phyloP scores from a whole-genome alignment of 495 filamentous ascomycete genomes.

The Umbilicaria muhlenbergii region DNA sequence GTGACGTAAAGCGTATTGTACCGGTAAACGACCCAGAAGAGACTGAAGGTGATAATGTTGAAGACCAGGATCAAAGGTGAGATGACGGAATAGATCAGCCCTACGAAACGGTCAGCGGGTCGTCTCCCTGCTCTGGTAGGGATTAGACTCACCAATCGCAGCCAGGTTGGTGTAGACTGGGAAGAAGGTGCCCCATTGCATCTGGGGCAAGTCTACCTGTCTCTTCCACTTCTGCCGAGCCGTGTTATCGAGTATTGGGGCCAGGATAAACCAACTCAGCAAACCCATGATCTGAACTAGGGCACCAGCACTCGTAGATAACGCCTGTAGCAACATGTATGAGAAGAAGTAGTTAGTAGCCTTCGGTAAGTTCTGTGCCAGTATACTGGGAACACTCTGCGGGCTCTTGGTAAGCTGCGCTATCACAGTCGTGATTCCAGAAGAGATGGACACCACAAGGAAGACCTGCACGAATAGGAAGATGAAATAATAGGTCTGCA shows the following conservation, averaged over 20 bases:
- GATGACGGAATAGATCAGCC: slow-evolving; percentile 80
- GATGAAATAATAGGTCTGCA: slow-evolving; percentile 85
- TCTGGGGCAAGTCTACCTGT: slow-evolving; percentile 58
- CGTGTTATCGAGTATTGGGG: slow-evolving; percentile 67
- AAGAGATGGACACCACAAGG: slow-evolving; percentile 76
- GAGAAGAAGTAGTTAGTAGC: slow-evolving; percentile 96
- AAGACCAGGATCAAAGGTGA: slow-evolving; percentile 86
- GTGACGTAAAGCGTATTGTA: slow-evolving; percentile 96
- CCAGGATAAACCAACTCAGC: slow-evolving; percentile 65
- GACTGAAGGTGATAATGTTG: slow-evolving; percentile 81
- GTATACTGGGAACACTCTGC: slow-evolving; percentile 40
- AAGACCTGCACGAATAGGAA: slow-evolving; percentile 96
- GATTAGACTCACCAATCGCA: slow-evolving; percentile 50
- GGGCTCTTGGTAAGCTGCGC: slow-evolving; percentile 11
- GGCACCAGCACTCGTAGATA: slow-evolving; percentile 79
- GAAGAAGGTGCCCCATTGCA: slow-evolving; percentile 89
- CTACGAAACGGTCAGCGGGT: slow-evolving; percentile 17
- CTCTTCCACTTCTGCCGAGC: slow-evolving; percentile 79
- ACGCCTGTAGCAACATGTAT: slow-evolving; percentile 89
- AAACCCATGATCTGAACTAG: slow-evolving; percentile 71
- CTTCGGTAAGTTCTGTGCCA: slow-evolving; percentile 72
- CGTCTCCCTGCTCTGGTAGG: not conserved
- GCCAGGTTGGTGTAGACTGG: slow-evolving; percentile 92
- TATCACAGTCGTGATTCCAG: slow-evolving; percentile 58
- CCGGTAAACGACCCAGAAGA: slow-evolving; percentile 92